Base-by-base conservation (phyloP, 352 stramenopile species). In the Globisporangium paddicum region DNA sequence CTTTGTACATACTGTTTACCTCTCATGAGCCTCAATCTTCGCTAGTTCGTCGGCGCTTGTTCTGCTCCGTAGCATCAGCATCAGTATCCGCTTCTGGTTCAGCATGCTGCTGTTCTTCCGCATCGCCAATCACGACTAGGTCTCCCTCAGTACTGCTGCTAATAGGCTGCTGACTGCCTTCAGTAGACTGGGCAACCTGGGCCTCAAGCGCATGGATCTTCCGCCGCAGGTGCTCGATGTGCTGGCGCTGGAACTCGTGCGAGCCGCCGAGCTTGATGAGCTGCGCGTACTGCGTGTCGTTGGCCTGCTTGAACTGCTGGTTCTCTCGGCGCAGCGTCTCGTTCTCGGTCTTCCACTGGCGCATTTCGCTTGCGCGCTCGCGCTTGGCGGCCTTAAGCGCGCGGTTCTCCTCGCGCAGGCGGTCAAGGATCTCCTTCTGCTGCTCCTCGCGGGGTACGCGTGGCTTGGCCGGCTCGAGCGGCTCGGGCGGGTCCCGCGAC, bases 201-300 rank as follows among this genome's bases (percentile, higher is more conserved):
- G 49, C 21, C 52, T 58, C 38, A n/a, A 58, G 52, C 26, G 10
- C 52, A 25, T 58, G 52, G 52, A 58, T 58, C 52, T 50, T 58
- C 23, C 40, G 52, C 2, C 52, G 38, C 40, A 58, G 25, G 40
- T 58, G 52, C 38, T 58, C 52, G 6, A 58, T 58, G 52, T 58
- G 52, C 40, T 58, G 52, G 40, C 52, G 52, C 52, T 58, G 52
- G 38, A 58, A 58, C 52, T 58, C 52, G 52, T 58, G 52, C 25
- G 52, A 58, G 40, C 52, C 28, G 21, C 52, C 52, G 18, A 58
- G 52, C 25, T 58, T 58, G 52, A 58, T 47, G 14, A 58, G 52
- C 52, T 58, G 38, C 9, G 40, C 52, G 52, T 58, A 58, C 52
- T 58, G 52, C 52, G 52, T 41, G 38, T 58, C 38, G 25, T 58